phyloP scores from a whole-genome alignment of 1,284 basidiomycete genomes.

The Ustilago nuda region DNA sequence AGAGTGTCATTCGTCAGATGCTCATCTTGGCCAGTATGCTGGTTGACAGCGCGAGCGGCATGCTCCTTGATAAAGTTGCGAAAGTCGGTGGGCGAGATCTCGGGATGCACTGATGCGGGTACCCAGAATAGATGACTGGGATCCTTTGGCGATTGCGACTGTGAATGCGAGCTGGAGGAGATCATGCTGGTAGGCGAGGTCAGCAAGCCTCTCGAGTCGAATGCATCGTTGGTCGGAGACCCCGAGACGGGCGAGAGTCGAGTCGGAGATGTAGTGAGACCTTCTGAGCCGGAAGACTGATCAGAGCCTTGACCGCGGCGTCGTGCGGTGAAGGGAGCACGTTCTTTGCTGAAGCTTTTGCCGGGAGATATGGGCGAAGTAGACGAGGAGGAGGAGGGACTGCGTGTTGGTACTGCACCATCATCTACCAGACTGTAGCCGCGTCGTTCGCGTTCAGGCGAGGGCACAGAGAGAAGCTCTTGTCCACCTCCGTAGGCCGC shows the following conservation, averaged over 20 bases:
- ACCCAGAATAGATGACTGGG: slow-evolving; percentile 88
- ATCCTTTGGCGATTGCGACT: slow-evolving; percentile 49
- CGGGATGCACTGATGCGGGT: slow-evolving; percentile 92
- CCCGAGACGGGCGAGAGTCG: slow-evolving; percentile 20
- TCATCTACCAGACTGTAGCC: slow-evolving; percentile 57
- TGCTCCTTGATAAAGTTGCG: slow-evolving; percentile 94
- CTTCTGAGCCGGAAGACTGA: slow-evolving; percentile 26
- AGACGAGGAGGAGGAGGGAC: slow-evolving; percentile 41
- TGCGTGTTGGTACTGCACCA: slow-evolving; percentile 41
- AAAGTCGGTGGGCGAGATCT: slow-evolving; percentile 96
- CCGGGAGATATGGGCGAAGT: slow-evolving; percentile 15
- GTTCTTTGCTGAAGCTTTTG: slow-evolving; percentile 26
- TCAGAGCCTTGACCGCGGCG: slow-evolving; percentile 48
- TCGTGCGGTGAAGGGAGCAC: slow-evolving; percentile 57
- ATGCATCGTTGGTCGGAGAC: slow-evolving; percentile 24
- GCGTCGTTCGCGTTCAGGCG: slow-evolving; percentile 38
- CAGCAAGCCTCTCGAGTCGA: slow-evolving; percentile 19
- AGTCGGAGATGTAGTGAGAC: slow-evolving; percentile 11
- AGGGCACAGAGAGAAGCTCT: slow-evolving; percentile 43
- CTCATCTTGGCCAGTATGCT: slow-evolving; percentile 28
- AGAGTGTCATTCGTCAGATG: slow-evolving; percentile 18
- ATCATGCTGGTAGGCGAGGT: slow-evolving; percentile 29
- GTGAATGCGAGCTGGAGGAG: slow-evolving; percentile 32
- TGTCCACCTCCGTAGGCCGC: slow-evolving; percentile 53
- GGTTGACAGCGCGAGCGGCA: slow-evolving; percentile 72